phyloP scores from a whole-genome alignment of 495 filamentous ascomycete genomes.

The Penicillium odoratum region DNA sequence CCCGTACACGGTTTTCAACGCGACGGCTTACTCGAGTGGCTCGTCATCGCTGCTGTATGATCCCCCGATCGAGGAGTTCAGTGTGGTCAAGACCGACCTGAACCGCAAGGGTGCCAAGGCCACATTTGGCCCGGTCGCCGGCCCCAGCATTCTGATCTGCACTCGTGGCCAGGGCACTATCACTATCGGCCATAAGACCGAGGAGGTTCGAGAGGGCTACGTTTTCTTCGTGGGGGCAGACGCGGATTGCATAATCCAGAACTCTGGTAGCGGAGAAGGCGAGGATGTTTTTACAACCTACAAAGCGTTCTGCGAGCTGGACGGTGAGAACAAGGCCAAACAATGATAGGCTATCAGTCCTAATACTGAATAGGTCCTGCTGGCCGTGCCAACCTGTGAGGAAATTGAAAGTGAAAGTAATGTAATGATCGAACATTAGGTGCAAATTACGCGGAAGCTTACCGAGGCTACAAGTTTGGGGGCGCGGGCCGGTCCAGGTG shows the following conservation, averaged over 20 bases:
- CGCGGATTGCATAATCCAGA: constrained; percentile 79
- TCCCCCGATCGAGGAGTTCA: constrained; percentile 96
- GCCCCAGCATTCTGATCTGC: constrained; percentile 90
- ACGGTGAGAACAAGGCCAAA: constrained; percentile 49
- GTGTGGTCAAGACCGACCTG: constrained; percentile 79
- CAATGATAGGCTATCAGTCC: constrained; percentile 30
- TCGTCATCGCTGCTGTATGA: constrained; percentile 77
- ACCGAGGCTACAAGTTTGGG: background rate
- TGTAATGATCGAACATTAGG: background rate
- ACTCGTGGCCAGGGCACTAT: constrained; percentile 80
- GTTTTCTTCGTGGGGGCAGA: constrained; percentile 94
- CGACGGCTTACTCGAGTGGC: constrained; percentile 69
- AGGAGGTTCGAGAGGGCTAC: constrained; percentile 74
- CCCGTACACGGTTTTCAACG: constrained; percentile 77
- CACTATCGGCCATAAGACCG: constrained; percentile 71
- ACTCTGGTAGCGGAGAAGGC: constrained; percentile 43
- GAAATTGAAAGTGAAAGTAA: background rate
- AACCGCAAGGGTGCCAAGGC: constrained; percentile 71
- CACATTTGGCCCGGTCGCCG: constrained; percentile 81
- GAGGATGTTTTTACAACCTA: constrained; percentile 77
- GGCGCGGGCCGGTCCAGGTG: background rate
- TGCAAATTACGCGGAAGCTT: background rate
- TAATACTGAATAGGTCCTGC: constrained; percentile 23
- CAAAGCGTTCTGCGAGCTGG: constrained; percentile 92
- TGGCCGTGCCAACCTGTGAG: constrained; percentile 26